phyloP scores from a whole-genome alignment of 2,329 filamentous ascomycete species.

The Ramichloridium luteum region DNA sequence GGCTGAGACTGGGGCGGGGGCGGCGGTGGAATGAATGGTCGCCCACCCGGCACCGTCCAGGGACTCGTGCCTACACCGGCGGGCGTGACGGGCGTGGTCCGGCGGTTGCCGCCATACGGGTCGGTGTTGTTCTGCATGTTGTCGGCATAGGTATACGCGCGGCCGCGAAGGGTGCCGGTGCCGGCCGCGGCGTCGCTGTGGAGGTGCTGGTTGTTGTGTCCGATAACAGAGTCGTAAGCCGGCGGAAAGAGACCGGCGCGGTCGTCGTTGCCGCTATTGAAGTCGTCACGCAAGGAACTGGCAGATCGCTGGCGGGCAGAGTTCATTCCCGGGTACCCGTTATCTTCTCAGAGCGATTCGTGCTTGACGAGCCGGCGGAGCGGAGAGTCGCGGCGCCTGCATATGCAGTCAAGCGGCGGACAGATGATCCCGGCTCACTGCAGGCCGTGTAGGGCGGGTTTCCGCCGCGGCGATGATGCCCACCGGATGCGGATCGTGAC shows the following conservation, averaged over 20 bases:
- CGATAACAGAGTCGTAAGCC: slow-evolving; percentile 1
- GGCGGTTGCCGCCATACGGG: slow-evolving; percentile 18
- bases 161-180: slow-evolving; percentile 11
- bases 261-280: no score
- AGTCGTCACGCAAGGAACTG: background rate
- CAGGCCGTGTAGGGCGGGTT: no score
- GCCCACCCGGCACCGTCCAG: slow-evolving; percentile 26
- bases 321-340: no score
- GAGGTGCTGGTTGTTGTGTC: slow-evolving; percentile 1
- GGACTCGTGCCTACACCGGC: slow-evolving; percentile 12
- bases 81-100: slow-evolving; percentile 17
- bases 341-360: no score
- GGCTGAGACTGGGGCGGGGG: slow-evolving; percentile 39
- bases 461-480: no score
- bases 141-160: slow-evolving; percentile 33
- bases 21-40: slow-evolving; percentile 44
- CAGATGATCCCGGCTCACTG: no score
- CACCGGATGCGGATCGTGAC: no score
- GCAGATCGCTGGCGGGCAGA: background rate
- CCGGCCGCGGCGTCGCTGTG: no score
- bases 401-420: no score
- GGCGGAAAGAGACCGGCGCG: slow-evolving; percentile 18
- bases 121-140: slow-evolving; percentile 19
- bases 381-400: no score
- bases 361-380: no score